Evolutionary conservation across 371 early-diverging fungal genomes (phyloP).

Genomic region (Mucor plumbeus): DNA sequence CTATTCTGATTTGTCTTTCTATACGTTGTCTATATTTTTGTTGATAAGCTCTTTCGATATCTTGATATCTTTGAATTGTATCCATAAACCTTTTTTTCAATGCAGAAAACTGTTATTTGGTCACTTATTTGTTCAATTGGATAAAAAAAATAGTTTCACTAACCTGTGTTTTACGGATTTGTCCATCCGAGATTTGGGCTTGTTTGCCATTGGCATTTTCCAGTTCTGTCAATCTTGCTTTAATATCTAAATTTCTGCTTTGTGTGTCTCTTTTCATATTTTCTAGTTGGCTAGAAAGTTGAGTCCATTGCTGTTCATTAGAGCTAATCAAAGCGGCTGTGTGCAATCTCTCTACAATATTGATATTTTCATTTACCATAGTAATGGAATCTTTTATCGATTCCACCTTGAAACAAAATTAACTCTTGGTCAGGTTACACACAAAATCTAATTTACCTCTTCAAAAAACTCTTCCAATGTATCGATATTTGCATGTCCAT

Average conservation of each 20-base stretch:
- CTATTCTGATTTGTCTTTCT: slow-evolving; percentile 81
- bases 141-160: not conserved
- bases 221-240: slow-evolving; percentile 35
- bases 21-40: slow-evolving; percentile 77
- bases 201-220: slow-evolving; percentile 31
- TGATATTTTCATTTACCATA: slow-evolving; percentile 37
- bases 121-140: too few species aligned
- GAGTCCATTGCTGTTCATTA: slow-evolving; percentile 46
- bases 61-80: slow-evolving; percentile 77
- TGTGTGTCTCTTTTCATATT: slow-evolving; percentile 36
- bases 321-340: slow-evolving; percentile 34
- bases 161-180: slow-evolving; percentile 45
- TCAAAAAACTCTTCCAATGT: slow-evolving; percentile 44
- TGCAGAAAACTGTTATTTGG: not conserved
- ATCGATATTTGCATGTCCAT: slow-evolving; percentile 10
- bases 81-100: slow-evolving; percentile 75
- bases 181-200: slow-evolving; percentile 32
- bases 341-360: slow-evolving; percentile 41
- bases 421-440: not conserved
- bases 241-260: slow-evolving; percentile 35
- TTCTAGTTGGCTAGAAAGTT: slow-evolving; percentile 36
- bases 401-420: slow-evolving; percentile 30
- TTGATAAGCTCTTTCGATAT: slow-evolving; percentile 75
- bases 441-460: slow-evolving; percentile 25
- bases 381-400: slow-evolving; percentile 34